phyloP scores from a whole-genome alignment of 768 basidiomycete genomes.

The Kwoniella sp. region DNA sequence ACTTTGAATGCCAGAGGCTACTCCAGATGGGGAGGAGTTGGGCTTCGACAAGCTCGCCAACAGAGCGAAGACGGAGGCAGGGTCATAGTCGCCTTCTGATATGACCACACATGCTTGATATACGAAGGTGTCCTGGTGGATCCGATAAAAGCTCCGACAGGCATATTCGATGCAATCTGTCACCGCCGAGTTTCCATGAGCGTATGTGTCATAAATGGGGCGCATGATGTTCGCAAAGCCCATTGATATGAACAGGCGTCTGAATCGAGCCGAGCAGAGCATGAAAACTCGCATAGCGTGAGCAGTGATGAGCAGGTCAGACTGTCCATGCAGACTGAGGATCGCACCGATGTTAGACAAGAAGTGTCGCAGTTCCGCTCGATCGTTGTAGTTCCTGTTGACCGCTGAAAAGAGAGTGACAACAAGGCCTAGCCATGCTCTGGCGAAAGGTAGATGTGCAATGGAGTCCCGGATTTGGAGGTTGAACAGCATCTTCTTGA shows the following conservation, averaged over 20 bases:
- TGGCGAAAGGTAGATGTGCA: slow-evolving; percentile 22
- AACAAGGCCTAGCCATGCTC: slow-evolving; percentile 37
- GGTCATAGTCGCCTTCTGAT: slow-evolving; percentile 18
- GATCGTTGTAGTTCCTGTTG: slow-evolving; percentile 42
- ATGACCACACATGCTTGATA: slow-evolving; percentile 34
- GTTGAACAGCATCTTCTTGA: slow-evolving; percentile 45
- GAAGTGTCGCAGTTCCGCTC: slow-evolving; percentile 40
- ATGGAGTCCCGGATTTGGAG: slow-evolving; percentile 32
- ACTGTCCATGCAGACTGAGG: slow-evolving; percentile 18
- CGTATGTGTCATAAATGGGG: slow-evolving; percentile 25
- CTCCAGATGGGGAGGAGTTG: slow-evolving; percentile 16
- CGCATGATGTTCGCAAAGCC: slow-evolving; percentile 32
- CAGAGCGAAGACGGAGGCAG: slow-evolving; percentile 23
- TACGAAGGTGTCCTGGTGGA: slow-evolving; percentile 39
- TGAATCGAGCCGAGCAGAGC: slow-evolving; percentile 39
- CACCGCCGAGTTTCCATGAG: slow-evolving; percentile 14
- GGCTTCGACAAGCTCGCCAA: slow-evolving; percentile 23
- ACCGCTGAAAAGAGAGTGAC: slow-evolving; percentile 23
- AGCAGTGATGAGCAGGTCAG: slow-evolving; percentile 25
- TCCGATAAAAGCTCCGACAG: slow-evolving; percentile 34
- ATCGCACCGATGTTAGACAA: slow-evolving; percentile 27
- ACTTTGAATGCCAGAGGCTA: slow-evolving; percentile 32
- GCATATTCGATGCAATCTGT: slow-evolving; percentile 39
- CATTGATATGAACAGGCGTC: slow-evolving; percentile 36
- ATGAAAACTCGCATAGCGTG: slow-evolving; percentile 38